Evolutionary conservation across 192 early-diverging fungal genomes (phyloP), one percentile per base, ranked within the genome.

Genomic region (Podila clonocystis): DNA sequence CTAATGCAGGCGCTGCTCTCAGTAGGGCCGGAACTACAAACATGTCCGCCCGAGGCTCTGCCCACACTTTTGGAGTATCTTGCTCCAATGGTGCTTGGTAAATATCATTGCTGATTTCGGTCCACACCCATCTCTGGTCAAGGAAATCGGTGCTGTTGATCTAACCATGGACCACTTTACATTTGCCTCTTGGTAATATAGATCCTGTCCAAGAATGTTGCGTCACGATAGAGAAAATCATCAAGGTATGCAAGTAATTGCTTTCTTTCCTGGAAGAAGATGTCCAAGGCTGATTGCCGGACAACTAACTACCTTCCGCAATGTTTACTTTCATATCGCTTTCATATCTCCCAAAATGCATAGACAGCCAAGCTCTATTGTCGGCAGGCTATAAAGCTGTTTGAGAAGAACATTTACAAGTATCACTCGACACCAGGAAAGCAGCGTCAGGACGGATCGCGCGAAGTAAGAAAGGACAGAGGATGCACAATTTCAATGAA

Each of bases 291-390:
- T 45, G 41, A 45, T 45, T 45, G 34, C 34, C 9, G 41, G 41
- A 45, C 41, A 15, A 45, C 41, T 45, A 45, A 45, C 41, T 45
- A 45, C 41, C 2, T 45, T 45, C 41, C 41, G 4, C 41, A 45
- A 12, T 2, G 13, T 15, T 62, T 33, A 15, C 49, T 58, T 45
- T 45, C 38, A 19, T 26, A 30, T 61, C 15, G 30, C 41, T 17
- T 6, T 31, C 57, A 20, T 65, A 49, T 65, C 63, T 65, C 45
- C 17, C 26, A 61, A 26, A 30, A 9, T 19, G 59, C 26, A 11
- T 72, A 78, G 75, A 57, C 68, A 59, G 69, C 75, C 34, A 78
- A 78, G 29, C 69, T 78, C 28, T 78, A 71, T 49, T 78, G 68
- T 57, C 68, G 75, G 24, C 75, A 78, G 31, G 69, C 75, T 6